phyloP scores from a whole-genome alignment of 2,329 filamentous ascomycete genomes.

The Hypoxylon sp. region DNA sequence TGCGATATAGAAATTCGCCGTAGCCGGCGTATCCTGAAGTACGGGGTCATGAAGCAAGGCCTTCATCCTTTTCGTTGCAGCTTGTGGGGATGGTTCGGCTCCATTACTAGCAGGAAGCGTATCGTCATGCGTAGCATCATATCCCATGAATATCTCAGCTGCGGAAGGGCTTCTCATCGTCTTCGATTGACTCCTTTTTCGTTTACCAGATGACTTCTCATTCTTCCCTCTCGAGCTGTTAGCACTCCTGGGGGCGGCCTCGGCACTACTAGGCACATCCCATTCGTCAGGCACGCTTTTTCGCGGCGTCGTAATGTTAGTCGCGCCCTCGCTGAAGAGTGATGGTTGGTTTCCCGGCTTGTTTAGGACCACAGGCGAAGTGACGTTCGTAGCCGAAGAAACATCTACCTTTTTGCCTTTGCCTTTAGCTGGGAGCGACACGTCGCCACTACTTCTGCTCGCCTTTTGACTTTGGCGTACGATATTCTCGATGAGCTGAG shows the following conservation, averaged over 20 bases:
- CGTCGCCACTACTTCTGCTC: slow-evolving; percentile 52
- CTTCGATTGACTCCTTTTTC: slow-evolving; percentile 36
- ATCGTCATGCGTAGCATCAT: slow-evolving; percentile 32
- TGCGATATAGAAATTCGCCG: slow-evolving; percentile 52
- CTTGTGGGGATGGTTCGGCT: slow-evolving; percentile 26
- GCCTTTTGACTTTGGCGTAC: slow-evolving; percentile 54
- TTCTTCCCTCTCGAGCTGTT: slow-evolving; percentile 38
- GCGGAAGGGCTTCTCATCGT: slow-evolving; percentile 28
- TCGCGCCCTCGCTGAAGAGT: slow-evolving; percentile 45
- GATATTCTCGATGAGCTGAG: slow-evolving; percentile 53
- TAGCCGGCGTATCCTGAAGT: slow-evolving; percentile 27
- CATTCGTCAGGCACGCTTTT: slow-evolving; percentile 51
- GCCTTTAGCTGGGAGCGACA: slow-evolving; percentile 48
- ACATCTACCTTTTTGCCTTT: slow-evolving; percentile 43
- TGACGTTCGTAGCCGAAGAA: slow-evolving; percentile 53
- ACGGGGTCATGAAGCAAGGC: slow-evolving; percentile 45
- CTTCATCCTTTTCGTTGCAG: slow-evolving; percentile 40
- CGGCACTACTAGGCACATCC: slow-evolving; percentile 56
- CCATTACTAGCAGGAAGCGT: slow-evolving; percentile 8
- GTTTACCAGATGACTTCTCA: slow-evolving; percentile 42
- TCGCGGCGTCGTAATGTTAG: slow-evolving; percentile 50
- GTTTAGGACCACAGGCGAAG: slow-evolving; percentile 45
- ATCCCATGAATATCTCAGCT: slow-evolving; percentile 33
- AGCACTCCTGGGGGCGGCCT: slow-evolving; percentile 27
- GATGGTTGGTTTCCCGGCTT: slow-evolving; percentile 39